These are phyloP conservation scores for Corynespora cassiicola DNA, from an alignment of 2,329 filamentous ascomycete genomes.

Conservation along the genomic window DNA sequence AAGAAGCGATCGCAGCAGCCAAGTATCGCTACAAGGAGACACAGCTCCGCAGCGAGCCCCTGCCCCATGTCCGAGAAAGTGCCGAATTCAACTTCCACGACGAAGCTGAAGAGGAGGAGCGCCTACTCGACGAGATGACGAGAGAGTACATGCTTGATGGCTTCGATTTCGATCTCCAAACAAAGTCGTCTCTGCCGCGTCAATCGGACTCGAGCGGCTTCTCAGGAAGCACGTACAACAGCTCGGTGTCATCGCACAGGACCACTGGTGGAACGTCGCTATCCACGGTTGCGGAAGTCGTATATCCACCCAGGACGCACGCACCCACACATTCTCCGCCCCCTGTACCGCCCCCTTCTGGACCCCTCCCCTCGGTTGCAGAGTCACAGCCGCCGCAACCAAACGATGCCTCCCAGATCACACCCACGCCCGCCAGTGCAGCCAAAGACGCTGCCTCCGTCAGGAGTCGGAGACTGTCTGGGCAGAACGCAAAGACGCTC, in stretches of 20 bases:
- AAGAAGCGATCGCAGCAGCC: slow-evolving; percentile 68
- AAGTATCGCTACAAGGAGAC: slow-evolving; percentile 63
- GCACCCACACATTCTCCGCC: slow-evolving; percentile 36
- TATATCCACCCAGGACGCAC: slow-evolving; percentile 48
- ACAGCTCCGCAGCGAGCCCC: slow-evolving; percentile 54
- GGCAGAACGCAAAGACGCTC: slow-evolving; percentile 79
- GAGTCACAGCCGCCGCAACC: slow-evolving; percentile 33
- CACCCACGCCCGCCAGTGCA: slow-evolving; percentile 31
- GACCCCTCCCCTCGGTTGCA: slow-evolving; percentile 38
- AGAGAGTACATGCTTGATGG: slow-evolving; percentile 82
- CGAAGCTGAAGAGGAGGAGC: slow-evolving; percentile 58
- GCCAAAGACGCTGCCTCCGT: slow-evolving; percentile 57
- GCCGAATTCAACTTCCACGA: slow-evolving; percentile 41
- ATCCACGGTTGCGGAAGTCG: slow-evolving; percentile 75
- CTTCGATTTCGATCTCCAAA: slow-evolving; percentile 75
- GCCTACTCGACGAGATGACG: slow-evolving; percentile 82
- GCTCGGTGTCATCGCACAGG: slow-evolving; percentile 75
- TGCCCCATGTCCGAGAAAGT: slow-evolving; percentile 47
- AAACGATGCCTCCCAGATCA: slow-evolving; percentile 31
- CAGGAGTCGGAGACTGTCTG: slow-evolving; percentile 78
- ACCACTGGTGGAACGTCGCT: slow-evolving; percentile 71
- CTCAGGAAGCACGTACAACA: slow-evolving; percentile 82
- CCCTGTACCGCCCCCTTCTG: slow-evolving; percentile 33
- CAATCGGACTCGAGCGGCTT: slow-evolving; percentile 83
- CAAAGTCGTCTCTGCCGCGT: slow-evolving; percentile 72